Evolutionary conservation across 805 yeast species (phyloP), one percentile per base, ranked within the genome.

Genomic region (Suhomyces prunicola): DNA sequence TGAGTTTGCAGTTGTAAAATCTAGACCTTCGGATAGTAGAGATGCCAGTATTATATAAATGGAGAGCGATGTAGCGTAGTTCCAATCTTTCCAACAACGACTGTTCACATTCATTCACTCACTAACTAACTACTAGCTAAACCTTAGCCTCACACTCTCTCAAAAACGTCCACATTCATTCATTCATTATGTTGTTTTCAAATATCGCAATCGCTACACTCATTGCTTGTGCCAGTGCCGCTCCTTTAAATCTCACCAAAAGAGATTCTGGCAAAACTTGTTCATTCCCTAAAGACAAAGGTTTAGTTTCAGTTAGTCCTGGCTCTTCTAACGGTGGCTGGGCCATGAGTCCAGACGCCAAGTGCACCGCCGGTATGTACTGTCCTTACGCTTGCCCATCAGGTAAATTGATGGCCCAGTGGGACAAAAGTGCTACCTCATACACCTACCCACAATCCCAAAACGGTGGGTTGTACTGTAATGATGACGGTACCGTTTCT

Each of bases 381-480:
- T 90, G 97, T 70, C 97, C 96, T 29, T 91, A 87, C 68, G 97
- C 97, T 15, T 90, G 97, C 67, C 84, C 90, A 15, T 88, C 96
- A 41, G 97, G 97, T 54, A 82, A 88, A 68, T 69, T 90, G 51
- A 85, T 87, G 86, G 88, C 85, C 29, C 97, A 90, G 70, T 90
- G 96, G 97, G 94, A 91, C 64, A 84, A 90, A 4, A 56, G 67
- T 4, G 87, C 85, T 36, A 88, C 88, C n/a, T 58, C 83, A 9
- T 90, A 90, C 72, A 60, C 85, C 6, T 87, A 87, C 66, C 96
- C 96, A 22, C 79, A 82, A 39, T 88, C 96, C 2, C 85, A 82
- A 73, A 72, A 88, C 63, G 97, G 97, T 61, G 97, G 97, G 9
- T 69, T 90, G 52, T 81, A 81, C 71, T 90, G 97, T 75, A 81